A percentile compares a stretch with the other conserved stretches of the same genome.
Evolutionary conservation across 2,329 filamentous ascomycete genomes (phyloP).

Genomic region (Aaosphaeria pasadenensis): DNA sequence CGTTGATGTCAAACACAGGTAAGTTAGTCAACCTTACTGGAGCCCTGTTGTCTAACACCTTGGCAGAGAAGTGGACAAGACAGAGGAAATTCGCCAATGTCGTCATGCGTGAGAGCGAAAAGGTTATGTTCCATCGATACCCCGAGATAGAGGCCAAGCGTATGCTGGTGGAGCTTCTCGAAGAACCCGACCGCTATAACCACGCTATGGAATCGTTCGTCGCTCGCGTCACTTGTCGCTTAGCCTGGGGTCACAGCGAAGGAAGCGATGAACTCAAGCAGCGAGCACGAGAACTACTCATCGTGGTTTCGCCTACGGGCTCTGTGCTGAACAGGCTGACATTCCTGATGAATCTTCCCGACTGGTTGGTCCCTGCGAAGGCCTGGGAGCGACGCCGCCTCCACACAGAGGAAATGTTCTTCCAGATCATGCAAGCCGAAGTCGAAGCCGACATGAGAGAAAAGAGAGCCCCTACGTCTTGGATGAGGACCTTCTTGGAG

Average conservation of each 20-base stretch:
- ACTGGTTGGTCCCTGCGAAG: conserved; percentile 41
- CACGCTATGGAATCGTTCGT: conserved; percentile 45
- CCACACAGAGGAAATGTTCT: conserved; percentile 43
- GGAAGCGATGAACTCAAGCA: conserved; percentile 47
- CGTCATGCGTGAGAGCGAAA: conserved; percentile 45
- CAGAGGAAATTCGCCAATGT: conserved; percentile 46
- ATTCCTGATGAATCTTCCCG: conserved; percentile 44
- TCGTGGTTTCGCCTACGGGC: conserved; percentile 47
- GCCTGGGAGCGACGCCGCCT: conserved; percentile 44
- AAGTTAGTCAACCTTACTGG: conserved; percentile 3
- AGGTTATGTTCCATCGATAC: conserved; percentile 41
- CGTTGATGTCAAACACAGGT: conserved; percentile 44
- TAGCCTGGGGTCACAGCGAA: conserved; percentile 46
- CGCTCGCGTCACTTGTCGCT: conserved; percentile 45
- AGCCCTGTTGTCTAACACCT: conserved; percentile 3
- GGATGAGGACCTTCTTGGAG: conserved; percentile 45
- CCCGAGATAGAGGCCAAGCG: conserved; percentile 46
- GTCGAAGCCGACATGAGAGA: conserved; percentile 35
- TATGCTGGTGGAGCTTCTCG: conserved; percentile 43
- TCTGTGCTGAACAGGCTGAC: conserved; percentile 45
- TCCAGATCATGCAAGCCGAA: conserved; percentile 43
- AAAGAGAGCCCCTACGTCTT: conserved; percentile 36
- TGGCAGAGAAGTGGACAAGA: conserved; percentile 37
- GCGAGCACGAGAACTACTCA: conserved; percentile 44
- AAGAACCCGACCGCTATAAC: conserved; percentile 43